Evolutionary conservation across 2,329 filamentous ascomycete genomes (phyloP), one percentile per base, ranked within the genome.

Genomic region (Dactylonectria estremocensis): DNA sequence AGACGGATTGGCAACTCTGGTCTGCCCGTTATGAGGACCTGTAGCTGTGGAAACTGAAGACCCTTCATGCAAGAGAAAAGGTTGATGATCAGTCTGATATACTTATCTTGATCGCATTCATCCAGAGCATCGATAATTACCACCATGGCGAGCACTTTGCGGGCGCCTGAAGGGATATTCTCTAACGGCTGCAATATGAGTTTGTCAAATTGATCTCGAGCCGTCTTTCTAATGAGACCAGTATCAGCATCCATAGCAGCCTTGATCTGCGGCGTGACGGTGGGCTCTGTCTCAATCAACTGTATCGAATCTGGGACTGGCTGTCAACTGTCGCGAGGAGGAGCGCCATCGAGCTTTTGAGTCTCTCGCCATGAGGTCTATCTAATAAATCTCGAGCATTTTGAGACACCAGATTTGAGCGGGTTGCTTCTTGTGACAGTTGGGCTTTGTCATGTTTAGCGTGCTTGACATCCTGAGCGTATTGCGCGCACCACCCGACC

Each of bases 1-100:
- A 80, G 67, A 1, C 79, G 77, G 35, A 83, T 78, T 0, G 78
- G 78, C 6, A 82, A 56, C 37, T 85, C 80, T 0, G 83, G 83
- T 45, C 83, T 75, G 64, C 82, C 85, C 0, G 83, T 85, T 1
- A 85, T 18, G 52, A 85, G 83, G 2, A 82, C 59, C 54, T 74
- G 79, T 11, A 83, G 46, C 5, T 49, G 54, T 53, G 13, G 74
- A 33, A 60, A 77, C 66, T 46, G 68, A 14, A 63, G 33, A 0
- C 16, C 33, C 7, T 52, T 35, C 73, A 72, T 28, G 53, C 31
- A 22, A 11, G 68, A 66, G 1, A 75, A 48, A 1, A 77, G 46
- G 1, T 79, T 72, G 14, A 84, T 69, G 0, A 84, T 69, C 9
- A 81, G 50, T 16, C 57, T 55, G 11, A 80, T 68, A 46, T 83